Conservation (phyloP, 2,329 filamentous ascomycete species). For the Colletotrichum magnum region DNA sequence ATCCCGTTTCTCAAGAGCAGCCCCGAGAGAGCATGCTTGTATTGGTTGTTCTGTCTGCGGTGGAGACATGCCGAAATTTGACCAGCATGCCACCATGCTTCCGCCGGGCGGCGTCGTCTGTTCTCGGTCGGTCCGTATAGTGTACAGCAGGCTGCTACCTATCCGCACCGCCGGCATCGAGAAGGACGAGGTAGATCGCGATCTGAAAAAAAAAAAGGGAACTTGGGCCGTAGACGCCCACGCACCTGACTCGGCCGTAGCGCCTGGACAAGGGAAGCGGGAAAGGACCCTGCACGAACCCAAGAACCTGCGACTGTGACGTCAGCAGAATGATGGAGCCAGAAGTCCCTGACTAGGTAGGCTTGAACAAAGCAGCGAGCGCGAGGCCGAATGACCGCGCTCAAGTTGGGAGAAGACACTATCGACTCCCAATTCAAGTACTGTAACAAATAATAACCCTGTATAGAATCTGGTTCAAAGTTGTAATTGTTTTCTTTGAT, state of each 20-base stretch:
- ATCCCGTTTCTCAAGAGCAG: neutral
- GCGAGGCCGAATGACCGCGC: neutral
- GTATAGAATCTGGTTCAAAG: too few species aligned
- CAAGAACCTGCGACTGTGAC: conserved; percentile 29
- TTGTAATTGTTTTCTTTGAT: too few species aligned
- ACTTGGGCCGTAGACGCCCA: conserved; percentile 5
- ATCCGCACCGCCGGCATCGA: conserved; percentile 2
- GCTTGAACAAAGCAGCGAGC: conserved; percentile 12
- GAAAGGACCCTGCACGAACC: conserved; percentile 34
- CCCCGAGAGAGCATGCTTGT: too few species aligned
- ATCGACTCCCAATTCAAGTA: neutral
- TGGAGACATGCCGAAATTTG: conserved; percentile 1
- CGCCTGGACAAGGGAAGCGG: conserved; percentile 2
- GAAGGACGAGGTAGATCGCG: conserved; percentile 23
- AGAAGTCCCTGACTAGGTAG: conserved; percentile 18
- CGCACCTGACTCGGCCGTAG: conserved; percentile 37
- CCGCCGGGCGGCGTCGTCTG: neutral
- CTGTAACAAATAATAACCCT: neutral
- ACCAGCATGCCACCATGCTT: neutral
- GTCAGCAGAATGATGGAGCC: conserved; percentile 19
- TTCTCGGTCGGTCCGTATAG: conserved; percentile 6
- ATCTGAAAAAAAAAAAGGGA: conserved; percentile 5
- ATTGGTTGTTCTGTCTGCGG: neutral
- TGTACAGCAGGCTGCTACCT: neutral
- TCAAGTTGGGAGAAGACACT: conserved; percentile 5